Evolutionary conservation across 768 basidiomycete genomes (phyloP).

Genomic region (Aureoboletus auriporus): DNA sequence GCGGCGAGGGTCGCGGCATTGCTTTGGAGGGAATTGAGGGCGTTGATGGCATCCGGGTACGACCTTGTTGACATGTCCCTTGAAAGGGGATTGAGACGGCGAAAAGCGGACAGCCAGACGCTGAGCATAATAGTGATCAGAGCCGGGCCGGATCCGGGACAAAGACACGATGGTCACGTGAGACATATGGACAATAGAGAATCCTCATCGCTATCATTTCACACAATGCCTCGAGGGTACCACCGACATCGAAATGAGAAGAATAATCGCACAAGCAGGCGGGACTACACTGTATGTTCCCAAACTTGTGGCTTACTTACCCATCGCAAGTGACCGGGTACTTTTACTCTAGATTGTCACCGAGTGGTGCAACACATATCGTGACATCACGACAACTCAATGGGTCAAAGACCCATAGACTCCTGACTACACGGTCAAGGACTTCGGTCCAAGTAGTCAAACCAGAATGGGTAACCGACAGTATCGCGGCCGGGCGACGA

Average conservation of each 20-base stretch:
- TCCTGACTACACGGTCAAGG: conserved; percentile 49
- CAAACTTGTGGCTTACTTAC: background rate
- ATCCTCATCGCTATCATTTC: too few species aligned
- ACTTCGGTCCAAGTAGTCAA: conserved; percentile 58
- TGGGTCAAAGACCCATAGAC: conserved; percentile 65
- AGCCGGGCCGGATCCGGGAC: too few species aligned
- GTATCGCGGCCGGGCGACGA: conserved; percentile 56
- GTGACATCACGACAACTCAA: conserved; percentile 69
- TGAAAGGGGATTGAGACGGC: conserved; percentile 1
- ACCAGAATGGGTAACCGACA: conserved; percentile 74
- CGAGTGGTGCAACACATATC: conserved; percentile 73
- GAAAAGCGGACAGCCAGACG: too few species aligned
- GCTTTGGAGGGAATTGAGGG: conserved; percentile 79
- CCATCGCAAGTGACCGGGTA: conserved; percentile 2
- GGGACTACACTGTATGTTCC: conserved; percentile 58
- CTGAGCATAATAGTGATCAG: too few species aligned
- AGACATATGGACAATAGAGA: too few species aligned
- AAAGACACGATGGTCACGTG: too few species aligned
- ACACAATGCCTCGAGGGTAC: conserved; percentile 44
- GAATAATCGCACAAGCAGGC: conserved; percentile 60
- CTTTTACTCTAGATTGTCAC: conserved; percentile 38
- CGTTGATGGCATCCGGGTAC: conserved; percentile 70
- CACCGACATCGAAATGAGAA: conserved; percentile 79
- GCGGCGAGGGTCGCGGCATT: conserved; percentile 93
- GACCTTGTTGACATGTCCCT: conserved; percentile 51